Conservation (phyloP, 2,329 filamentous ascomycete genomes). For the Botrytis cinerea region DNA sequence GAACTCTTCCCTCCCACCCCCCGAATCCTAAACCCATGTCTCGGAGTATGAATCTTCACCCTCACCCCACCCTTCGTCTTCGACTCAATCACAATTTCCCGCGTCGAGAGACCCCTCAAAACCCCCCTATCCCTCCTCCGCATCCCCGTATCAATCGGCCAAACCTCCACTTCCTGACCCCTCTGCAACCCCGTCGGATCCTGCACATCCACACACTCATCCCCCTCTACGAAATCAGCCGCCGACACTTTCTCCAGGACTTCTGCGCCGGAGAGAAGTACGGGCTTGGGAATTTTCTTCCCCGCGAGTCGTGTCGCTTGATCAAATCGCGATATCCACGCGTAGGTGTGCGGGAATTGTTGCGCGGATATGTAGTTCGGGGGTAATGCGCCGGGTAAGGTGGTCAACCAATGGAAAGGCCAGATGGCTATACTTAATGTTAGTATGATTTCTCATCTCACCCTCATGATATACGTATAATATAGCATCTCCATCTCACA, state of each 20-base stretch:
- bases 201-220: slow-evolving; percentile 47
- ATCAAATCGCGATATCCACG: slow-evolving; percentile 66
- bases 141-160: slow-evolving; percentile 63
- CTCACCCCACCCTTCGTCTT: slow-evolving; percentile 45
- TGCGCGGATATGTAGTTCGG: slow-evolving; percentile 51
- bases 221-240: slow-evolving; percentile 50
- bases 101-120: slow-evolving; percentile 53
- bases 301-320: slow-evolving; percentile 49
- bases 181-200: slow-evolving; percentile 56
- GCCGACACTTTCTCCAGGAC: slow-evolving; percentile 51
- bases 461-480: neutral
- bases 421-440: slow-evolving; percentile 49
- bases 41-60: slow-evolving; percentile 61
- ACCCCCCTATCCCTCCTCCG: slow-evolving; percentile 59
- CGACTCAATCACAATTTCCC: slow-evolving; percentile 61
- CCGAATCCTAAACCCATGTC: slow-evolving; percentile 57
- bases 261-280: slow-evolving; percentile 54
- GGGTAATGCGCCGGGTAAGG: slow-evolving; percentile 57
- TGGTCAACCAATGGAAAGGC: slow-evolving; percentile 66
- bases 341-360: slow-evolving; percentile 60
- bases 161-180: slow-evolving; percentile 57
- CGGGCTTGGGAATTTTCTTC: slow-evolving; percentile 43
- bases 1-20: slow-evolving; percentile 4
- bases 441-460: neutral
- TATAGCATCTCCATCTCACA: too few species aligned